A percentile compares a stretch with the other conserved stretches of the same genome.
Conservation (phyloP, 2,329 filamentous ascomycete genomes). For the Phialemoniopsis sp. region DNA sequence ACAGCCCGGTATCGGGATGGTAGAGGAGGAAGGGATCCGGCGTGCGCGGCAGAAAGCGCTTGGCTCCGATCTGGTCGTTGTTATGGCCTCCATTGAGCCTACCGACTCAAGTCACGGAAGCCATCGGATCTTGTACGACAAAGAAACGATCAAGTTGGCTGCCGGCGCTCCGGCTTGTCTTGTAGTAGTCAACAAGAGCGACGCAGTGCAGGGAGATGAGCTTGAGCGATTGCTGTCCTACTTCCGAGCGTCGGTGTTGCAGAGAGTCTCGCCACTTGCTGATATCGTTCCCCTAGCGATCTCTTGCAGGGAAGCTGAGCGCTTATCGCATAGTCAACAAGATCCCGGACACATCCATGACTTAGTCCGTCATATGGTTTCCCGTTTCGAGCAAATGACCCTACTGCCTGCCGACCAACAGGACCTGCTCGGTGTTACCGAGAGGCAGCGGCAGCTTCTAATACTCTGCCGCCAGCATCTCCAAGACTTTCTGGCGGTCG, state of each 20-base stretch:
- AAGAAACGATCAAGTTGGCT: constrained; percentile 51
- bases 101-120: constrained; percentile 16
- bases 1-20: constrained; percentile 53
- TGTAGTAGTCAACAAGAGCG: constrained; percentile 61
- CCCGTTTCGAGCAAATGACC: constrained; percentile 69
- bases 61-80: constrained; percentile 81
- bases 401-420: constrained; percentile 66
- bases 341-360: constrained; percentile 64
- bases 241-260: constrained; percentile 27
- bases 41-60: constrained; percentile 76
- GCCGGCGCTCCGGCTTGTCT: constrained; percentile 42
- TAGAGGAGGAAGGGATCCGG: constrained; percentile 89
- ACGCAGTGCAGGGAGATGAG: constrained; percentile 32
- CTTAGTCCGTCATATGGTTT: constrained; percentile 67
- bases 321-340: constrained; percentile 11
- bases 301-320: constrained; percentile 64
- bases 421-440: constrained; percentile 85
- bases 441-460: constrained; percentile 81
- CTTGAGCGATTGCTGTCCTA: constrained; percentile 31
- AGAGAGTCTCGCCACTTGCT: constrained; percentile 31
- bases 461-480: constrained; percentile 68
- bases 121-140: constrained; percentile 45
- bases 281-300: constrained; percentile 49
- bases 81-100: constrained; percentile 70
- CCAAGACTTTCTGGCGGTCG: constrained; percentile 65